These are phyloP conservation scores for Penicillium sp. DNA, from an alignment of 2,329 filamentous ascomycete species.

Conservation along the genomic window DNA sequence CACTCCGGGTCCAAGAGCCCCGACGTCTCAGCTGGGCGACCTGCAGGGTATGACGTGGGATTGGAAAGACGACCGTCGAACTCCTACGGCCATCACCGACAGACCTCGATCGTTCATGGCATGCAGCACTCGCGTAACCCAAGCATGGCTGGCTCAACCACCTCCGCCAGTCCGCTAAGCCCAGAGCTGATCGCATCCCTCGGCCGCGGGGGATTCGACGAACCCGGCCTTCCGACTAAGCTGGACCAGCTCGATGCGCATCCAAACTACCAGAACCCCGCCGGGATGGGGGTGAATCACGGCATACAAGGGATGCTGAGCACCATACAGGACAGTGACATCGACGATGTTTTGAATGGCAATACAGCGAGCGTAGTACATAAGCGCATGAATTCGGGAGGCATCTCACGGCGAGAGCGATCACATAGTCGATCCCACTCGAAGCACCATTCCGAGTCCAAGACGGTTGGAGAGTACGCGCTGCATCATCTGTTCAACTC, in stretches of 20 bases:
- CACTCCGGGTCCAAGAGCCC: constrained; percentile 43
- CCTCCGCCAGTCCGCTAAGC: constrained; percentile 74
- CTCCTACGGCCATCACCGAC: constrained; percentile 81
- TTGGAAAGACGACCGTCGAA: constrained; percentile 42
- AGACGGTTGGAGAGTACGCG: constrained; percentile 96
- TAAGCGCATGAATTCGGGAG: constrained; percentile 53
- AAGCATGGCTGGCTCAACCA: constrained; percentile 63
- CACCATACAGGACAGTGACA: constrained; percentile 39
- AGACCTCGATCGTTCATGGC: constrained; percentile 96
- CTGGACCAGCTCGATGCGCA: constrained; percentile 33
- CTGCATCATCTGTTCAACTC: constrained; percentile 94
- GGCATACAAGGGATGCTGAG: constrained; percentile 28
- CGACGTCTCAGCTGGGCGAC: constrained; percentile 33
- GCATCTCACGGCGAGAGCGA: constrained; percentile 65
- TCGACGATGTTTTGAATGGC: constrained; percentile 24
- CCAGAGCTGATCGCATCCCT: constrained; percentile 75
- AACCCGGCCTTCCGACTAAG: constrained; percentile 32
- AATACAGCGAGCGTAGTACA: constrained; percentile 29
- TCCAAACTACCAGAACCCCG: constrained; percentile 26
- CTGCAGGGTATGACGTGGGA: constrained; percentile 35
- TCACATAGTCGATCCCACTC: constrained; percentile 72
- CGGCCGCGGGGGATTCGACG: constrained; percentile 51
- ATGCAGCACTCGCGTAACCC: constrained; percentile 86
- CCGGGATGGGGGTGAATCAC: constrained; percentile 40
- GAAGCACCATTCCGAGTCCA: constrained; percentile 66